Percentiles rank a stretch among this genome's conserved stretches.
Evolutionary conservation across 768 basidiomycete genomes (phyloP).

Genomic region (Mycena leptocephala): DNA sequence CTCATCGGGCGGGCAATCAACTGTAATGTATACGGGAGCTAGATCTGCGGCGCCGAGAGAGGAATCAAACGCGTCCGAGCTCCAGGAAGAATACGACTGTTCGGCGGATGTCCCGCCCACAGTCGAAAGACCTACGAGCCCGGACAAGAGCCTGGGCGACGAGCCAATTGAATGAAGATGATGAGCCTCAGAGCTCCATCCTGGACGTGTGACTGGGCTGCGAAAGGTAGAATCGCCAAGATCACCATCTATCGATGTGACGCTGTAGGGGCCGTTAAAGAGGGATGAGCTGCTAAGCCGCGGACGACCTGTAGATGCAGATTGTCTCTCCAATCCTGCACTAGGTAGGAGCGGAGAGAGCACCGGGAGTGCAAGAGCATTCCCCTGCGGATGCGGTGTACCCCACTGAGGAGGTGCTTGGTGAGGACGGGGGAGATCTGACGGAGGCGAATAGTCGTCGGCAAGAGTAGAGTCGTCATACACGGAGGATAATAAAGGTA

Average conservation of each 20-base stretch:
- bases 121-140: background rate
- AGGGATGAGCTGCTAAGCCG: background rate
- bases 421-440: background rate
- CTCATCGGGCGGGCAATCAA: background rate
- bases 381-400: background rate
- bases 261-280: background rate
- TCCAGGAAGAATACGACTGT: background rate
- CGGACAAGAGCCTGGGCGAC: background rate
- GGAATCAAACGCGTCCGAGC: background rate
- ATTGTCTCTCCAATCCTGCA: background rate
- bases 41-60: background rate
- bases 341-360: background rate
- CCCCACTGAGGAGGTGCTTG: too few species aligned
- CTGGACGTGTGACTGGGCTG: background rate
- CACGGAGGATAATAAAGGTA: too few species aligned
- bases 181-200: background rate
- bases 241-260: background rate
- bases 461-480: background rate
- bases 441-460: background rate
- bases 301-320: background rate
- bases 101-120: background rate
- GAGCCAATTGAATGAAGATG: background rate
- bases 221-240: background rate
- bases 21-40: background rate
- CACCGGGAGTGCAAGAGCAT: too few species aligned